Percentiles rank a stretch among this genome's conserved stretches.
These are phyloP conservation scores for Boletus insuetus DNA, from an alignment of 768 basidiomycete genomes.

Conservation along the genomic window DNA sequence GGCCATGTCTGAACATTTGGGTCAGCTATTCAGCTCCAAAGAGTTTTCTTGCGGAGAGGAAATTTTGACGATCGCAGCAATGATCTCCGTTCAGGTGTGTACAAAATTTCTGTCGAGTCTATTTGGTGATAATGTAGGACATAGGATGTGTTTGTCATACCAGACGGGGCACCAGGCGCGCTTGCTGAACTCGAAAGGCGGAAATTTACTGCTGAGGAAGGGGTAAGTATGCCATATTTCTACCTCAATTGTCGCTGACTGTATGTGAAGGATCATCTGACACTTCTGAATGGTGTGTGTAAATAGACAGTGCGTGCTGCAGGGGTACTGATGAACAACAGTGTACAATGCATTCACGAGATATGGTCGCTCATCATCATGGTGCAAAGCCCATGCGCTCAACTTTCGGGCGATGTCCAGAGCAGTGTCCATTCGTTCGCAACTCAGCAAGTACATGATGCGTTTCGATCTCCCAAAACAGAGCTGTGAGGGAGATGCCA, in stretches of 20 bases:
- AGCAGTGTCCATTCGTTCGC: conserved; percentile 91
- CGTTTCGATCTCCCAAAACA: conserved; percentile 79
- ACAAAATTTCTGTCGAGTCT: conserved; percentile 1
- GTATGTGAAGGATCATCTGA: conserved; percentile 79
- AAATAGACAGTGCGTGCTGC: background rate
- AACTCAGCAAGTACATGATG: conserved; percentile 92
- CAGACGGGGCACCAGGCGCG: conserved; percentile 81
- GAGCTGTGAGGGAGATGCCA: conserved; percentile 88
- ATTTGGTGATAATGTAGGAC: background rate
- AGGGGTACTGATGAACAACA: conserved; percentile 32
- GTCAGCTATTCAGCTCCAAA: conserved; percentile 81
- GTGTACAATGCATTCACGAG: conserved; percentile 91
- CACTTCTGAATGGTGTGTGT: conserved; percentile 82
- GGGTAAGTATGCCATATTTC: conserved; percentile 50
- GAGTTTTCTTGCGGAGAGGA: conserved; percentile 92
- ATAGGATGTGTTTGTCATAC: conserved; percentile 88
- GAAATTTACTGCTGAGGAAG: conserved; percentile 98
- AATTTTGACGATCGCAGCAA: conserved; percentile 92
- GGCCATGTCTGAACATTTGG: background rate
- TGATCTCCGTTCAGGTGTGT: conserved; percentile 84
- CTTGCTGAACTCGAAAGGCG: conserved; percentile 88
- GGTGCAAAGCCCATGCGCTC: conserved; percentile 91
- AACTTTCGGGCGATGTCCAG: conserved; percentile 94
- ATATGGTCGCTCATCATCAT: conserved; percentile 80
- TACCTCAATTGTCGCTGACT: background rate